Base-by-base conservation (phyloP, 1,139 yeast genomes). In the Diutina ranongensis region DNA sequence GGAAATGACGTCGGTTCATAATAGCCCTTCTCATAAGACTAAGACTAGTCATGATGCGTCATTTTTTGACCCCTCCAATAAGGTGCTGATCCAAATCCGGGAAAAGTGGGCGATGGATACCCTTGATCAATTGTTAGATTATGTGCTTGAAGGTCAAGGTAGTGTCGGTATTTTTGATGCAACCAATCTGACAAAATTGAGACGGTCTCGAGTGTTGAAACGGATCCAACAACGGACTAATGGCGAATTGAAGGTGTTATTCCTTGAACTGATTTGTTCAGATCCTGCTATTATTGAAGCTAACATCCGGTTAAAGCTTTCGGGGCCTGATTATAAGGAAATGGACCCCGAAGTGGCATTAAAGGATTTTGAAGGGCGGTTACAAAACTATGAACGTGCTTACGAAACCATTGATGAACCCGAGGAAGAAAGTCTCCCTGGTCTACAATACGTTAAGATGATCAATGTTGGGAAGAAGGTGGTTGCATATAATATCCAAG, bases 21-120 rank as follows among this genome's bases (percentile, higher is more conserved):
- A n/a, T n/a, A n/a, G n/a, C 28, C 5, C 28, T 25, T 7, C 9
- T 25, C 54, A 50, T 46, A 18, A 49, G 12, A 50, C 8, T 21
- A 25, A 25, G 10, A 25, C 28, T 10, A 25, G 28, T 25, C 95
- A 87, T 54, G 76, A 76, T 49, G 96, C 97, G 0, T 82, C 76
- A 49, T 92, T 92, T 59, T 92, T 92, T 65, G 76, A 83, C 40
- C 97, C 97, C 0, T 80, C 78, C 49, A 88, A 92, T 58, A 64
- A 70, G 44, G 68, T 76, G 32, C 78, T 83, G 22, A 78, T 78
- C 13, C 68, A 73, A 27, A 67, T 88, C 45, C 74, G 97, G 50
- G 97, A 92, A 55, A 78, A 83, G 60, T 89, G 97, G 97, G 98
- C 98, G 0, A 81, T 84, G 80, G 96, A 89, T 53, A 92, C 97